Evolutionary conservation across 768 basidiomycete species (phyloP), one percentile per base, ranked within the genome.

Genomic region (Mycena chlorophos): DNA sequence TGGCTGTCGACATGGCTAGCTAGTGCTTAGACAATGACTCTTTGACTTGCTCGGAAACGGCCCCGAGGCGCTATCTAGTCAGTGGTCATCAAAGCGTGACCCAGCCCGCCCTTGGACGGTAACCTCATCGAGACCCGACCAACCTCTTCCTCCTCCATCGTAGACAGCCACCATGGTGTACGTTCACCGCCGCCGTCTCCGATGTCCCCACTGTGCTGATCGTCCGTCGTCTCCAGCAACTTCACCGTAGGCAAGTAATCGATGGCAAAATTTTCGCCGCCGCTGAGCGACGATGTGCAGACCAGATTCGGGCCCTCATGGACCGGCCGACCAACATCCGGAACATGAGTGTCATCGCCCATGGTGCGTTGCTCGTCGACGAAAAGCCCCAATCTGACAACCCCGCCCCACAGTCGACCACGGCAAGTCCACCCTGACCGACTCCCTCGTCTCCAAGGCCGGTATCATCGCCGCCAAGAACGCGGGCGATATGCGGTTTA

Each of bases 341-440:
- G 4, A 61, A 61, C 46, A 61, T 61, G 60, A 48, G 43, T 48
- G 60, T 60, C 38, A 59, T 59, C 69, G 91, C 91, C 66, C 91
- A 94, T 75, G 91, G 91, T 89, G 52, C 65, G 86, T 75, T 26
- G 52, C 14, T 31, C 20, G 29, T 49, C 49, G 40, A 29, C 55
- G 25, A 34, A 50, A 28, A 10, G n/a, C 38, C 6, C 28, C 20
- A 40, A 22, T 29, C 20, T 28, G 60, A 64, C 57, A 42, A 54
- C 29, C 52, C 50, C 46, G 26, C 37, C 31, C 45, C 57, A 5
- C 68, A 93, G 97, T 99, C 85, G 97, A 99, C 76, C 97, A 99
- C 81, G 97, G 97, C 79, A 99, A 99, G 78, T 99, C 97, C 55
- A 99, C 97, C 68, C 87, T 99, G 66, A 98, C 97, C 66, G 97